Evolutionary conservation across 345 rosid genomes (phyloP).

Genomic region (Syzygium jambos): DNA sequence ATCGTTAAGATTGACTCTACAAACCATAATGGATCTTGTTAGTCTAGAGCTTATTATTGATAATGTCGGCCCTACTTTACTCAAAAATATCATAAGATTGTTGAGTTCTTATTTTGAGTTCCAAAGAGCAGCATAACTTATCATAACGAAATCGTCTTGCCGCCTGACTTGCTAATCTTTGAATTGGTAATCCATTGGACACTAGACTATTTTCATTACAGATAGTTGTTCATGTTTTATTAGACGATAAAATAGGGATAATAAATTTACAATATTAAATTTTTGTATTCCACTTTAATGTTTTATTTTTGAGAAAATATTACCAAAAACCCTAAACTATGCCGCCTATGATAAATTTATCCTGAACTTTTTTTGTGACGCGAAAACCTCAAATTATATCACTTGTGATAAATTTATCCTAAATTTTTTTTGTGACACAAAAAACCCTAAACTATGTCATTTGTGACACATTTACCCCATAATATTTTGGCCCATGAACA

Average conservation of each 20-base stretch:
- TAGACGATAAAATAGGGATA: fast-evolving
- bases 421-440: too few species aligned
- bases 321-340: too few species aligned
- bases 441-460: too few species aligned
- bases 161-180: neutral
- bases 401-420: too few species aligned
- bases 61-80: neutral
- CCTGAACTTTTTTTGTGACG: too few species aligned
- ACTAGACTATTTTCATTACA: neutral
- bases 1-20: neutral
- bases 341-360: too few species aligned
- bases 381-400: too few species aligned
- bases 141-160: fast-evolving
- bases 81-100: fast-evolving
- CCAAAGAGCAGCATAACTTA: fast-evolving
- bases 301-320: too few species aligned
- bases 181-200: fast-evolving
- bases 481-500: too few species aligned
- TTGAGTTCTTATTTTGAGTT: neutral
- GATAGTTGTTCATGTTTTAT: neutral
- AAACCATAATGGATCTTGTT: neutral
- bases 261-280: neutral
- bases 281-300: neutral
- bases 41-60: neutral
- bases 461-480: too few species aligned